Evolutionary conservation across 768 basidiomycete genomes (phyloP), one percentile per base, ranked within the genome.

Genomic region (Phaffia australis): DNA sequence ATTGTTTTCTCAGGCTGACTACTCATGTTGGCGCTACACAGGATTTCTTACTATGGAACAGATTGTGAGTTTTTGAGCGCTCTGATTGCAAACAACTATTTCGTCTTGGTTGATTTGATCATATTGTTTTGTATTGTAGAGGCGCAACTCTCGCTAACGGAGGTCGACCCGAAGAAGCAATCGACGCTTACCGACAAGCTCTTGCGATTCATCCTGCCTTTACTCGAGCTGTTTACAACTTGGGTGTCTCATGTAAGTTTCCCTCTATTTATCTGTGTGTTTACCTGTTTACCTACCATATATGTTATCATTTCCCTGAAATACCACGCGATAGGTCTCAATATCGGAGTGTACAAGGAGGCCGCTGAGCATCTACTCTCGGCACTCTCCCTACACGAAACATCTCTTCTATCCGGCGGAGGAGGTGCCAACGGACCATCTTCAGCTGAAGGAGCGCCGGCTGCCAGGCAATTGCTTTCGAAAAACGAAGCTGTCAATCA

Each of bases 11-110:
- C 14, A 25, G 56, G 55, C 56, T 19, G 67, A 47, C 23, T 0
- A 9, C n/a, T 49, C 35, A 15, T 54, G 0, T 29, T 14, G 16
- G 42, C 30, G 63, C 14, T 4, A 11, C 29, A 1, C 71, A 84
- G 87, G 95, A 99, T 76, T 98, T 91, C 75, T 79, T 91, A 6
- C 76, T 98, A 16, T 99, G 95, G 95, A 99, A 99, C 76, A 81
- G 95, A 60, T 79, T 95, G 18, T 67, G n/a, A 30, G 60, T 63
- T 6, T 9, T 14, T 46, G 29, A 32, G n/a, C 49, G 21, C 7
- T 57, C 7, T 7, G 6, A 14, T 23, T 32, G 27, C 56, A 23
- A 3, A 27, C 18, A 18, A 7, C 8, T 19, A 23, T 32, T 15
- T n/a, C 32, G 15, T 16, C n/a, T 27, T 46, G 18, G 21, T 21